Evolutionary conservation across 169 alveolate species (phyloP).

Genomic region (Cyclospora cayetanensis): DNA sequence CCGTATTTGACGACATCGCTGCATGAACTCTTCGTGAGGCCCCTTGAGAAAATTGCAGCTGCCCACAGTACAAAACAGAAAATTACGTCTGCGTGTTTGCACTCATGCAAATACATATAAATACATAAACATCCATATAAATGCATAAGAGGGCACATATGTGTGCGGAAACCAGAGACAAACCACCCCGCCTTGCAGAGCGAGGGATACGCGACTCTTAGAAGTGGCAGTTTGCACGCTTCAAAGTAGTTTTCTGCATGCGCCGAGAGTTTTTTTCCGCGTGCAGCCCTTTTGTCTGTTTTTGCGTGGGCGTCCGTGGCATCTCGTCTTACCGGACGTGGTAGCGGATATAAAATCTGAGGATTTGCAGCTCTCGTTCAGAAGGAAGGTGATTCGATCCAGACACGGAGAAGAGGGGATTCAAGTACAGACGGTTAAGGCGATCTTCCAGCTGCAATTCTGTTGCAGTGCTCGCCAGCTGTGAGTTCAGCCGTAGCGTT

Average conservation of each 20-base stretch:
- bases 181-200: neutral
- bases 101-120: neutral
- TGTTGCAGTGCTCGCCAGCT: neutral
- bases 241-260: neutral
- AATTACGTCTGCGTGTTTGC: neutral
- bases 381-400: neutral
- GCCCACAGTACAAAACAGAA: neutral
- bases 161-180: neutral
- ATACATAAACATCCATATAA: neutral
- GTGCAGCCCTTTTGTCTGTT: too few relatives aligned
- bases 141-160: neutral
- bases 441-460: neutral
- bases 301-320: too few relatives aligned
- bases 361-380: neutral
- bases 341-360: conserved; percentile 4
- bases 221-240: neutral
- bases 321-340: conserved; percentile 32
- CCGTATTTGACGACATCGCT: neutral
- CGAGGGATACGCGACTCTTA: neutral
- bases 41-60: neutral
- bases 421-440: neutral
- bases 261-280: neutral
- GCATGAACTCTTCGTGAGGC: neutral
- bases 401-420: conserved; percentile 12
- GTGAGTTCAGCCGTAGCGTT: neutral